phyloP scores from a whole-genome alignment of 106 monocot species.

The Dendrobium chrysotoxum region DNA sequence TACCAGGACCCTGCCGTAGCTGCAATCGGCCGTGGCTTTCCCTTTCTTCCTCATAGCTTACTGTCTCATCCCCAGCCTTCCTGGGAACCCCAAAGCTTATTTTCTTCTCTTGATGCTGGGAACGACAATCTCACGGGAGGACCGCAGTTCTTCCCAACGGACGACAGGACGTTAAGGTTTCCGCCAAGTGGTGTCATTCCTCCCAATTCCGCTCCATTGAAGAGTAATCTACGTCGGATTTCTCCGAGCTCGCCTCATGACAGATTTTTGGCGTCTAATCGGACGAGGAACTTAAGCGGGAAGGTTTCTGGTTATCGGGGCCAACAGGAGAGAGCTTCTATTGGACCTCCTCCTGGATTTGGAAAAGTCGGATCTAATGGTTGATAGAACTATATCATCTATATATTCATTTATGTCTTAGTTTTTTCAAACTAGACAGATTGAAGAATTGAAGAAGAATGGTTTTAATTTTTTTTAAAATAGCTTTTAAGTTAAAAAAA shows the following conservation, averaged over 20 bases:
- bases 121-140: background rate
- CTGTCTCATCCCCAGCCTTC: background rate
- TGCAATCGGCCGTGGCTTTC: background rate
- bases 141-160: conserved; percentile 2
- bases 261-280: background rate
- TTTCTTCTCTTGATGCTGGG: background rate
- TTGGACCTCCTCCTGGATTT: conserved; percentile 7
- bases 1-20: conserved; percentile 1
- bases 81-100: background rate
- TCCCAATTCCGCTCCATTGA: background rate
- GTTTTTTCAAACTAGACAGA: too few species aligned
- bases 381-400: too few species aligned
- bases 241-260: background rate
- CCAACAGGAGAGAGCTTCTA: background rate
- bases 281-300: background rate
- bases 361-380: background rate
- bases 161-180: background rate
- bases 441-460: too few species aligned
- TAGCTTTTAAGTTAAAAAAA: too few species aligned
- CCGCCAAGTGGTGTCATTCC: background rate
- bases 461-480: too few species aligned
- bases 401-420: too few species aligned
- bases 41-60: conserved; percentile 4
- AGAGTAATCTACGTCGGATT: background rate
- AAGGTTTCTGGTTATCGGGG: background rate